Percentiles rank a stretch among this genome's conserved stretches.
These are phyloP conservation scores for Plasmodium yoelii DNA, from an alignment of 169 alveolate species.

Conservation along the genomic window DNA sequence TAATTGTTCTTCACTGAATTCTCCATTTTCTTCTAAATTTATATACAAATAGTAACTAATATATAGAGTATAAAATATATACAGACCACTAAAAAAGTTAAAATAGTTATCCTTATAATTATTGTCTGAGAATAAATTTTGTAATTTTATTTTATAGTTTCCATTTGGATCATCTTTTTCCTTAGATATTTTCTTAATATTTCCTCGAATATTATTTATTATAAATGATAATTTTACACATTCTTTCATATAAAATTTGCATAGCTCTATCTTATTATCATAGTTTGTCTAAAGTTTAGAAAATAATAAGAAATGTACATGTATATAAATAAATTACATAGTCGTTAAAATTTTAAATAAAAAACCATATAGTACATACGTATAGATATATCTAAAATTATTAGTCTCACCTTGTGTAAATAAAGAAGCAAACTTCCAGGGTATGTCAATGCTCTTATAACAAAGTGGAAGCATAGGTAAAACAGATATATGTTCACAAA, in stretches of 20 bases:
- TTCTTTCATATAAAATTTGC: constrained; percentile 64
- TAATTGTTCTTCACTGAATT: constrained; percentile 46
- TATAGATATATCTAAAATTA: not conserved
- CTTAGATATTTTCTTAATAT: constrained; percentile 19
- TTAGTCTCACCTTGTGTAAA: constrained; percentile 35
- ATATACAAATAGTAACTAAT: constrained; percentile 54
- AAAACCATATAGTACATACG: not conserved
- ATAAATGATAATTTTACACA: constrained; percentile 29
- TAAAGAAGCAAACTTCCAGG: constrained; percentile 67
- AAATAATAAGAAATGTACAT: not conserved
- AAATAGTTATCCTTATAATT: constrained; percentile 48
- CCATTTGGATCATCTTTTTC: not conserved
- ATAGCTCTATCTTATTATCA: constrained; percentile 51
- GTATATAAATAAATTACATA: not conserved
- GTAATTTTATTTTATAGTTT: constrained; percentile 36
- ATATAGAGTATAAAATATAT: constrained; percentile 64
- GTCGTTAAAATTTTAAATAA: not conserved
- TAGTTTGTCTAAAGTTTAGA: constrained; percentile 38
- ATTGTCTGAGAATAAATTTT: constrained; percentile 31
- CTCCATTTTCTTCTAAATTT: constrained; percentile 55
- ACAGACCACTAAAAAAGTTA: constrained; percentile 57
- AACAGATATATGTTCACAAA: constrained; percentile 45
- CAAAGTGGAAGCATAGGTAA: constrained; percentile 66
- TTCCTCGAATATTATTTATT: constrained; percentile 21
- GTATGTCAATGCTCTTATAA: constrained; percentile 68